Evolutionary conservation across 148 eudicot genomes (phyloP).

Genomic region (Rhododendron molle): DNA sequence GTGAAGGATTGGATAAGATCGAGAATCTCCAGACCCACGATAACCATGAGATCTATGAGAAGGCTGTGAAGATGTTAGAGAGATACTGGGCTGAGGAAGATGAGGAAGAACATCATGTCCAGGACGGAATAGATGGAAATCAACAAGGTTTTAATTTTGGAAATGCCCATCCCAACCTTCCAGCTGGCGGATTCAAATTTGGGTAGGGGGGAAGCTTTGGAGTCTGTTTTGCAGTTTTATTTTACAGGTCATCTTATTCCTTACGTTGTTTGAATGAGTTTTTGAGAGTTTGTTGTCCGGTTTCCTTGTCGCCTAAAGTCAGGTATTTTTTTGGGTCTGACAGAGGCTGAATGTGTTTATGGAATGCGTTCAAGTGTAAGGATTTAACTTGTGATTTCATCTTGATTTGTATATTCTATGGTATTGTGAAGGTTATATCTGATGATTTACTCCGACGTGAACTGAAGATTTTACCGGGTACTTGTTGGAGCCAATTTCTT

Average conservation of each 20-base stretch:
- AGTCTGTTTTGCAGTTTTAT: neutral
- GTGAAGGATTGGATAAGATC: conserved; percentile 27
- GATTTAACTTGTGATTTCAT: neutral
- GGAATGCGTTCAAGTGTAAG: neutral
- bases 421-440: neutral
- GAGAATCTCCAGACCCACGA: conserved; percentile 25
- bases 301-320: neutral
- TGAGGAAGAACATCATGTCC: conserved; percentile 14
- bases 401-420: conserved; percentile 2
- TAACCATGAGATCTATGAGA: conserved; percentile 25
- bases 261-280: neutral
- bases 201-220: neutral
- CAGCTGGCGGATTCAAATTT: conserved; percentile 22
- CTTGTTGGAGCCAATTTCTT: neutral
- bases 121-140: conserved; percentile 6
- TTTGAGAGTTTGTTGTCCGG: neutral
- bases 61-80: conserved; percentile 26
- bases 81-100: conserved; percentile 28
- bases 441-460: neutral
- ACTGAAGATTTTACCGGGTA: neutral
- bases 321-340: conserved; percentile 8
- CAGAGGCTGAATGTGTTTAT: conserved; percentile 4
- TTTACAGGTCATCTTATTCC: neutral
- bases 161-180: conserved; percentile 17
- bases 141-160: conserved; percentile 20